Conservation (phyloP, 116 monocot species). For the Papilionanthe hybrid region DNA sequence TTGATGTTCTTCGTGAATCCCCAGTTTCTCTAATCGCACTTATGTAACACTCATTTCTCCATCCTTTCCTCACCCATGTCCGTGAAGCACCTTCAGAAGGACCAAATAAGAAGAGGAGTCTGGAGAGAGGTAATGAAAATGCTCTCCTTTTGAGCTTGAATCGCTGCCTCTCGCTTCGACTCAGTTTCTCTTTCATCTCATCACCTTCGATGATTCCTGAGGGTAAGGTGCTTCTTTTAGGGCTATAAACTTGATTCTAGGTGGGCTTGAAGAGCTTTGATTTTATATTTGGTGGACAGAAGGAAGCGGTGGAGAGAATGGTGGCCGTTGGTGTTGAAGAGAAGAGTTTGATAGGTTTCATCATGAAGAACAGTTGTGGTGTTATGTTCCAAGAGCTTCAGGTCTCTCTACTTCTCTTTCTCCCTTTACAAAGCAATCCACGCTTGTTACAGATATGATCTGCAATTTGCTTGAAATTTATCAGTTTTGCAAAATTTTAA, state of each 20-base stretch:
- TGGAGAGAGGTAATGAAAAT: background rate
- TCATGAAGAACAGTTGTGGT: slow-evolving; percentile 33
- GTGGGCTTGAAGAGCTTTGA: background rate
- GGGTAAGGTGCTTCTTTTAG: background rate
- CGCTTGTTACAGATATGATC: background rate
- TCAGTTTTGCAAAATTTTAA: background rate
- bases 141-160: background rate
- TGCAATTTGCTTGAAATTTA: background rate
- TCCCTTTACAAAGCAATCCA: background rate
- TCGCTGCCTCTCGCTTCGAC: background rate
- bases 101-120: too few species aligned
- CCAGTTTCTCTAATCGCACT: too few species aligned
- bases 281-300: background rate
- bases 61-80: too few species aligned
- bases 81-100: too few species aligned
- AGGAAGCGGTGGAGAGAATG: slow-evolving; percentile 10
- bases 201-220: background rate
- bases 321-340: slow-evolving; percentile 10
- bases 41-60: too few species aligned
- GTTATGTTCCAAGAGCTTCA: slow-evolving; percentile 37
- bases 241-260: background rate
- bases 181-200: background rate
- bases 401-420: slow-evolving; percentile 13
- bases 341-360: slow-evolving; percentile 8
- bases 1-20: too few species aligned